Conservation (phyloP, 257 asterid species). For the Penstemon barbatus region DNA sequence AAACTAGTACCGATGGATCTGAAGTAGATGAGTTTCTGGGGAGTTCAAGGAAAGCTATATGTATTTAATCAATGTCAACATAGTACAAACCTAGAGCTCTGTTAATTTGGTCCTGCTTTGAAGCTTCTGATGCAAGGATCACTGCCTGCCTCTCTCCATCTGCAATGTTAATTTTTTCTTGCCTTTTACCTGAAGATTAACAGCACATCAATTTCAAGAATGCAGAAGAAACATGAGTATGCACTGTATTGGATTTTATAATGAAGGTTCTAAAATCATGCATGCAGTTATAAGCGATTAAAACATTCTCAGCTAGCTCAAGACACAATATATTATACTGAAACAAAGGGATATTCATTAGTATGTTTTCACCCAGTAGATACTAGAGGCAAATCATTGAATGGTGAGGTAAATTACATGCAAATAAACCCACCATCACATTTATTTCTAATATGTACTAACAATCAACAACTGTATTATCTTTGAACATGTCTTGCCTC, state of each 20-base stretch:
- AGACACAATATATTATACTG: background rate
- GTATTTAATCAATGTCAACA: background rate
- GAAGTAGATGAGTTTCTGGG: background rate
- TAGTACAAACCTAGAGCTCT: slow-evolving; percentile 71
- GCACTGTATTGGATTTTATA: background rate
- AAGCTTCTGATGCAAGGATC: slow-evolving; percentile 90
- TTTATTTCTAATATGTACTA: background rate
- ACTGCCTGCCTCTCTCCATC: slow-evolving; percentile 69
- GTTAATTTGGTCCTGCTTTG: slow-evolving; percentile 79
- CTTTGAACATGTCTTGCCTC: background rate
- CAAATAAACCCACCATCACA: slow-evolving; percentile 2
- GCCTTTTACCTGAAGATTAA: slow-evolving; percentile 78
- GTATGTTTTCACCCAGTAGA: background rate
- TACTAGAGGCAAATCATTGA: background rate
- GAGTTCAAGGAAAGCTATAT: too few relatives aligned
- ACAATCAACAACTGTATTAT: background rate
- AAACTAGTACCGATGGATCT: background rate
- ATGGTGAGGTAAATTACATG: slow-evolving; percentile 1
- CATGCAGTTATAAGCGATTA: background rate
- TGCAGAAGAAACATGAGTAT: slow-evolving; percentile 9
- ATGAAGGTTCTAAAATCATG: too few relatives aligned
- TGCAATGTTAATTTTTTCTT: slow-evolving; percentile 76
- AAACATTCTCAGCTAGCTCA: background rate
- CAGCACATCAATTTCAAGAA: slow-evolving; percentile 22
- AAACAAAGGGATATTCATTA: background rate